Evolutionary conservation across 441 rosid species (phyloP).

Genomic region (Flueggea neowawraea): DNA sequence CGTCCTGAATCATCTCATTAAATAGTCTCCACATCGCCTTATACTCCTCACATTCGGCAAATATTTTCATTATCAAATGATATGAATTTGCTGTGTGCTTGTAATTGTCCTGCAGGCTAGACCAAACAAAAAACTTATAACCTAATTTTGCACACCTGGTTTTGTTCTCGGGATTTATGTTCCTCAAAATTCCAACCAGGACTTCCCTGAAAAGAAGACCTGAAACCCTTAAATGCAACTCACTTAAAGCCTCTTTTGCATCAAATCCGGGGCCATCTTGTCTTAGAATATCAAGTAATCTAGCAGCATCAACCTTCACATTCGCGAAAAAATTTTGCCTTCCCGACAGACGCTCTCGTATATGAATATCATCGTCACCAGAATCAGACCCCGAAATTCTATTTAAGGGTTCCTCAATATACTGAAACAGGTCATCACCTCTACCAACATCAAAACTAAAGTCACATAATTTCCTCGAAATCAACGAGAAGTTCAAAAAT

Average conservation of each 20-base stretch:
- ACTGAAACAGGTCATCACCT: conserved; percentile 36
- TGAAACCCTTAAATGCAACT: conserved; percentile 54
- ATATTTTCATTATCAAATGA: conserved; percentile 79
- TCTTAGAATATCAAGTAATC: conserved; percentile 54
- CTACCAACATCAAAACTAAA: conserved; percentile 29
- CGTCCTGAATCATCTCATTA: conserved; percentile 86
- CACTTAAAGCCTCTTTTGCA: conserved; percentile 51
- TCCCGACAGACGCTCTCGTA: conserved; percentile 13
- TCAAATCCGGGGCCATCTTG: conserved; percentile 79
- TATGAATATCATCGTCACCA: conserved; percentile 11
- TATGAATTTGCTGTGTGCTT: conserved; percentile 59
- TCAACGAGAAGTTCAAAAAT: conserved; percentile 26
- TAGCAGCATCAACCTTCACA: conserved; percentile 41
- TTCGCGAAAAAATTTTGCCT: conserved; percentile 38
- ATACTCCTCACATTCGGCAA: conserved; percentile 74
- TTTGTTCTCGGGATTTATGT: conserved; percentile 40
- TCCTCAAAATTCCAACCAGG: conserved; percentile 62
- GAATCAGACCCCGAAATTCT: conserved; percentile 31
- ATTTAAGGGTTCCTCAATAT: conserved; percentile 54
- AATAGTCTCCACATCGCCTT: conserved; percentile 88
- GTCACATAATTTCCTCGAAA: conserved; percentile 42
- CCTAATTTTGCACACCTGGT: conserved; percentile 66
- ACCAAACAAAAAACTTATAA: conserved; percentile 83
- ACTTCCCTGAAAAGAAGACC: conserved; percentile 86
- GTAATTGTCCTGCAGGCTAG: conserved; percentile 46